Evolutionary conservation across 192 early-diverging fungal species (phyloP), one percentile per base, ranked within the genome.

Genomic region (Geranomyces michiganensis): DNA sequence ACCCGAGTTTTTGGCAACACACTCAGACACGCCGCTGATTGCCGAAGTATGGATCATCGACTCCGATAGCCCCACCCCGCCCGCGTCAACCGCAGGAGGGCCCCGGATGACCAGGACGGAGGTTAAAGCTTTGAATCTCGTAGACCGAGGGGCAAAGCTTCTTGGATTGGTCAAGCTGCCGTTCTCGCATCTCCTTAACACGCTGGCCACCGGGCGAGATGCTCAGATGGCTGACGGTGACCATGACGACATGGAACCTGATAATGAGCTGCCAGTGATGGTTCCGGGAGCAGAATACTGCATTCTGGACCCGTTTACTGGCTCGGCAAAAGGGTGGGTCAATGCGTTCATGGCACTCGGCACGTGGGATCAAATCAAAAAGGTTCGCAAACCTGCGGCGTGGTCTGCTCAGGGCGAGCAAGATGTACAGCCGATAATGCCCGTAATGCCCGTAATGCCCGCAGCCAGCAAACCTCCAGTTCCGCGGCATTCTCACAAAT

Each of bases 271-370:
- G n/a, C 77, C 77, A 7, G 32, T 82, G 30, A 49, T 79, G 70
- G 27, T 82, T 14, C 81, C 81, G 10, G 78, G 78, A 33, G 68
- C 78, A 7, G 81, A 82, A 56, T 79, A 82, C 64, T 43, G 51
- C 30, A 75, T 82, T 63, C 24, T 77, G 33, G 81, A 82, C 66
- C 81, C 81, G 14, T 78, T 82, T 60, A 56, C 56, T 33, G 78
- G 81, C 29, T 51, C 53, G 32, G 43, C 70, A 29, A 79, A 76
- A 56, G 81, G 81, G 24, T 82, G 78, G 81, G 62, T 80, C 15
- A 74, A 29, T 5, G 68, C 67, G n/a, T 72, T 67, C 46, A 21
- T 82, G 53, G 68, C 73, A 4, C 27, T 80, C n/a, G 81, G 81
- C 9, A 77, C 70, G n/a, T 79, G 77, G 77, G 31, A 53, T 10